phyloP scores from a whole-genome alignment of 495 filamentous ascomycete species.

The Chlorociboria aeruginascens region DNA sequence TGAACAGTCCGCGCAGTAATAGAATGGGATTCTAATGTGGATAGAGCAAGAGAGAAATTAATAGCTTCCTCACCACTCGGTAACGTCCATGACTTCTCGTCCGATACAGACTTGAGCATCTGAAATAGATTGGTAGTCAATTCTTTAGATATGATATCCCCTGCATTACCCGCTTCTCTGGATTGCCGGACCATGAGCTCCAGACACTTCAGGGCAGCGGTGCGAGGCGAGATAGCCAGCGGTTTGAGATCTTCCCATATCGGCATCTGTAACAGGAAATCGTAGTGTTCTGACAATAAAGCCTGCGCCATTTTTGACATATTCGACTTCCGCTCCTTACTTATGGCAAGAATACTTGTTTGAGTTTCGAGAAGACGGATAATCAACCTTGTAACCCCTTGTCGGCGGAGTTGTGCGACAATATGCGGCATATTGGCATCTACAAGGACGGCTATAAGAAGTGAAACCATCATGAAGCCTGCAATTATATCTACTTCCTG shows the following conservation, averaged over 20 bases:
- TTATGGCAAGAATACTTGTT: constrained; percentile 39
- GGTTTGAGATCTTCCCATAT: constrained; percentile 45
- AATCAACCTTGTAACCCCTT: constrained; percentile 38
- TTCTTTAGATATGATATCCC: constrained; percentile 37
- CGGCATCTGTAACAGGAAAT: constrained; percentile 32
- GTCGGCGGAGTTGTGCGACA: constrained; percentile 35
- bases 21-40: constrained; percentile 52
- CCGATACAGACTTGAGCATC: constrained; percentile 25
- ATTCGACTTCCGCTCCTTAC: constrained; percentile 54
- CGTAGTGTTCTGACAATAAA: constrained; percentile 38
- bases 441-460: constrained; percentile 42
- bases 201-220: constrained; percentile 50
- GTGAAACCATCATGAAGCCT: constrained; percentile 43
- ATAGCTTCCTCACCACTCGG: constrained; percentile 20
- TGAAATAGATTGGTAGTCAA: constrained; percentile 39
- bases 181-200: constrained; percentile 46
- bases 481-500: constrained; percentile 43
- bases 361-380: constrained; percentile 36
- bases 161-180: constrained; percentile 32
- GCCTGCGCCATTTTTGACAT: constrained; percentile 50
- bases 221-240: constrained; percentile 42
- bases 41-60: constrained; percentile 35
- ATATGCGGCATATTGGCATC: constrained; percentile 35
- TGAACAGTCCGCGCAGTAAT: constrained; percentile 20
- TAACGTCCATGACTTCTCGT: constrained; percentile 17